phyloP scores from a whole-genome alignment of 1,284 basidiomycete species.

The Moesziomyces sp. region DNA sequence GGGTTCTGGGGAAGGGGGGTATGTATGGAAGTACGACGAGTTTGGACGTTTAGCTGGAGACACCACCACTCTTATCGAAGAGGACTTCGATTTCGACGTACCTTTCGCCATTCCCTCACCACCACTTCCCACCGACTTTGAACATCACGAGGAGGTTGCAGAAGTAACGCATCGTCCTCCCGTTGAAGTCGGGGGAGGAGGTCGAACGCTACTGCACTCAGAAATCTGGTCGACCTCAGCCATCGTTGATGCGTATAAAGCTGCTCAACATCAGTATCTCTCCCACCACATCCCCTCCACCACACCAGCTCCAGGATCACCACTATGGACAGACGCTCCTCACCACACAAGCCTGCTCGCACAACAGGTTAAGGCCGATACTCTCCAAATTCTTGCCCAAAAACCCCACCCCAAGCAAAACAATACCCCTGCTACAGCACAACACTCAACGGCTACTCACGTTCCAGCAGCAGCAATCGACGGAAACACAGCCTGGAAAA shows the following conservation, averaged over 20 bases:
- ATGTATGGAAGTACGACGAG: no score
- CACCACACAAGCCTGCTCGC: slow-evolving; percentile 16
- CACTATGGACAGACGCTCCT: slow-evolving; percentile 35
- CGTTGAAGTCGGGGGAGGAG: slow-evolving; percentile 25
- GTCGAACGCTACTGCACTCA: slow-evolving; percentile 16
- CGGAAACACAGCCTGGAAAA: slow-evolving; percentile 33
- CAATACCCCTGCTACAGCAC: no score
- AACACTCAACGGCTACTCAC: background rate
- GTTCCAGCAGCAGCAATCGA: slow-evolving; percentile 17
- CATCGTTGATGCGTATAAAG: slow-evolving; percentile 9
- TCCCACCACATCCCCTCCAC: slow-evolving; percentile 5
- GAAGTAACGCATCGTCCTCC: slow-evolving; percentile 17
- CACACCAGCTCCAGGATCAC: background rate
- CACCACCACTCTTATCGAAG: no score
- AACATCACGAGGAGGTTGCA: no score
- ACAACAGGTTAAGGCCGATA: slow-evolving; percentile 16
- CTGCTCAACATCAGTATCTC: slow-evolving; percentile 18
- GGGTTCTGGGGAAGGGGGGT: no score
- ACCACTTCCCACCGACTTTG: no score
- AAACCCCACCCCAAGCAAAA: background rate
- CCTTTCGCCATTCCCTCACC: no score
- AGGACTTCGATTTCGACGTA: no score
- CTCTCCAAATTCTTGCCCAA: slow-evolving; percentile 13
- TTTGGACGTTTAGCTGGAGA: no score
- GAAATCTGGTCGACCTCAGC: slow-evolving; percentile 14